Conservation (phyloP, 1,284 basidiomycete species). For the Mycena sp. region DNA sequence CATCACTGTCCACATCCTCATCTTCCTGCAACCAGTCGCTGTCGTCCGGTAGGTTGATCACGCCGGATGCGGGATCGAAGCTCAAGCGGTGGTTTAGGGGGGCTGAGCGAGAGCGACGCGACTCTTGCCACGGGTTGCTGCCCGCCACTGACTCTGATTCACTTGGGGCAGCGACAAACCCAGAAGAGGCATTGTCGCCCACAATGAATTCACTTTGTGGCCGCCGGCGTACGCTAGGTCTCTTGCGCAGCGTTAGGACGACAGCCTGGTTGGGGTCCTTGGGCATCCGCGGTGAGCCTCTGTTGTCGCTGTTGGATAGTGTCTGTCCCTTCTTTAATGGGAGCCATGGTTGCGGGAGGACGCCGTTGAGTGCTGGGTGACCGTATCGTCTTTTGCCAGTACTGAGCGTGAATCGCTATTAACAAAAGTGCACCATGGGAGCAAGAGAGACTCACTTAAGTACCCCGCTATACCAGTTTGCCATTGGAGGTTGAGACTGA, state of each 20-base stretch:
- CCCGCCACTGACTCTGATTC: slow-evolving; percentile 21
- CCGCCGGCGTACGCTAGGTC: slow-evolving; percentile 61
- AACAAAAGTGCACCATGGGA: not conserved
- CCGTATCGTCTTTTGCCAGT: slow-evolving; percentile 90
- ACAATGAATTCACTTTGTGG: slow-evolving; percentile 22
- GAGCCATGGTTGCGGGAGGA: slow-evolving; percentile 91
- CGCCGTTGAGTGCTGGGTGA: slow-evolving; percentile 89
- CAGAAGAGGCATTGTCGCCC: not conserved
- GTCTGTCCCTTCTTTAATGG: slow-evolving; percentile 84
- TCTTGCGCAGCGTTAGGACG: slow-evolving; percentile 77
- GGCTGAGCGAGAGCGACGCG: slow-evolving; percentile 33
- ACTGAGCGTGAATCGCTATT: slow-evolving; percentile 48
- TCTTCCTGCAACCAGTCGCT: slow-evolving; percentile 67
- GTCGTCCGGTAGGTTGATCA: slow-evolving; percentile 85
- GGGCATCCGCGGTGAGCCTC: slow-evolving; percentile 42
- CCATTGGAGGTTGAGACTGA: slow-evolving; percentile 94
- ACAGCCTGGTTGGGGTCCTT: slow-evolving; percentile 67
- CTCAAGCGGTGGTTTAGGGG: slow-evolving; percentile 68
- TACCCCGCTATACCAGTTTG: slow-evolving; percentile 90
- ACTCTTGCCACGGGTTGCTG: slow-evolving; percentile 20
- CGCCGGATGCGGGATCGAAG: slow-evolving; percentile 82
- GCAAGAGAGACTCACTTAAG: slow-evolving; percentile 69
- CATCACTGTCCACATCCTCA: slow-evolving; percentile 37
- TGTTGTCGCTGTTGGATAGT: slow-evolving; percentile 59
- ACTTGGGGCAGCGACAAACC: slow-evolving; percentile 22